Evolutionary conservation across 257 asterid species (phyloP).

Genomic region (Capsicum baccatum): DNA sequence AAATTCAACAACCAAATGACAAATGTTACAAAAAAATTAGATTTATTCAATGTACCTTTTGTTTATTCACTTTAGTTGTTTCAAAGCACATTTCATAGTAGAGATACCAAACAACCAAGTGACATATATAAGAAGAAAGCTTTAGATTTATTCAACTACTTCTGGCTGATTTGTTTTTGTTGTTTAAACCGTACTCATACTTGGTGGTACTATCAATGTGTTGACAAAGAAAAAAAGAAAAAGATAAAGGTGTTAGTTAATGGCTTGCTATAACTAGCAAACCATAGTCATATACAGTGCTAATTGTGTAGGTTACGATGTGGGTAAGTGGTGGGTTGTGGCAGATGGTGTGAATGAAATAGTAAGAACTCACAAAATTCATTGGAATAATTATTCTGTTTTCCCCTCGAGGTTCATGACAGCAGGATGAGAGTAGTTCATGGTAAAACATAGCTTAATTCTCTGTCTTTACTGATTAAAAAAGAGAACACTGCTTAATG

Average conservation of each 20-base stretch:
- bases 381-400: neutral
- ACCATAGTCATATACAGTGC: neutral
- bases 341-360: slow-evolving; percentile 7
- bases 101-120: neutral
- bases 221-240: neutral
- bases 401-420: slow-evolving; percentile 13
- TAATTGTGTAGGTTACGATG: neutral
- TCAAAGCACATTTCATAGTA: neutral
- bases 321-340: slow-evolving; percentile 11
- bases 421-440: neutral
- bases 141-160: neutral
- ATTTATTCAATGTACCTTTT: neutral
- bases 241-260: neutral
- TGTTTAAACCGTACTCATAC: neutral
- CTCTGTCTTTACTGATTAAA: neutral
- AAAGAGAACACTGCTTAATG: neutral
- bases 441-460: neutral
- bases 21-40: neutral
- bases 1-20: neutral
- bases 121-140: neutral
- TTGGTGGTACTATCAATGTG: neutral
- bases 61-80: neutral
- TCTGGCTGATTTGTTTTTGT: neutral
- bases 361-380: neutral
- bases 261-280: slow-evolving; percentile 14